Evolutionary conservation across 768 basidiomycete species (phyloP), one percentile per base, ranked within the genome.

Genomic region (Royoungia palumana): DNA sequence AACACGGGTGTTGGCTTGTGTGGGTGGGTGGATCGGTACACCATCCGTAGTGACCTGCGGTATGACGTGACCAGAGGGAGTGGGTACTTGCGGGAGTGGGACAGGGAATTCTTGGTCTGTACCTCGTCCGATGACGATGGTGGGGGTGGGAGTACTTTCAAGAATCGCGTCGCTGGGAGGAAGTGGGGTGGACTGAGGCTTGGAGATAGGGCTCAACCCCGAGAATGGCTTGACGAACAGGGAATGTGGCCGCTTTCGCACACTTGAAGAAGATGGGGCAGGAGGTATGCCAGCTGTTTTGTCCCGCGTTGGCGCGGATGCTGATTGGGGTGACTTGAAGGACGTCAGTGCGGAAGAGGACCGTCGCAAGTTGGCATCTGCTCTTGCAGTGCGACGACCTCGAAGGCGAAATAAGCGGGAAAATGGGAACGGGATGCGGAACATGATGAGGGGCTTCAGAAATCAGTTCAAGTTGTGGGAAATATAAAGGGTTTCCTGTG

Each of bases 391-490:
- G 8, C 52, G 50, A 42, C 60, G 55, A 25, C 13, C 45, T 10
- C 51, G 47, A 28, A 56, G 24, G 39, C 58, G 55, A 32, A 64
- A 55, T 5, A 62, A 14, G 34, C 55, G 63, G 12, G 49, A 34
- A 17, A 65, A 35, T 3, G 48, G 25, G 3, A 55, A 47, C 2
- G 53, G 54, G 22, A 62, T 37, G 27, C 59, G 34, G 28, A 60
- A 54, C 62, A 62, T 63, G 21, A 11, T 35, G 19, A 32, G 13
- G 14, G 30, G 14, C 3, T 14, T 32, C 30, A 32, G 7, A 13
- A 14, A 32, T 32, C 30, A 12, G 30, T n/a, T n/a, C n/a, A n/a
- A n/a, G n/a, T 14, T 32, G 30, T 32, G 30, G 30, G 30, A 32
- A 14, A 32, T 11, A 32, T n/a, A 45, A 20, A 28, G 22, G 51